Evolutionary conservation across 495 filamentous ascomycete genomes (phyloP).

Genomic region (Aspergillus conjunctus): DNA sequence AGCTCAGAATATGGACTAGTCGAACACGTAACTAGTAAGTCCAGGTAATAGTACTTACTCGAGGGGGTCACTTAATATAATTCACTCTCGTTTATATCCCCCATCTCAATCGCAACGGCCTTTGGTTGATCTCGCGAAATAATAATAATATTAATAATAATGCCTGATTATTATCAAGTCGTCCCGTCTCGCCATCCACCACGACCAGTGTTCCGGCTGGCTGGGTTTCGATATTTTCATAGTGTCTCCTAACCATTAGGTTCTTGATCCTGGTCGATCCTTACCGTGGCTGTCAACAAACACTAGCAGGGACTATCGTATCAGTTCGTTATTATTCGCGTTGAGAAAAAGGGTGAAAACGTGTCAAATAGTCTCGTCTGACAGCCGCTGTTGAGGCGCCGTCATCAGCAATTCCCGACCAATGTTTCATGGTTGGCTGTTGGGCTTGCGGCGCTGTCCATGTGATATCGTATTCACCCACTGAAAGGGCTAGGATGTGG

Average conservation of each 20-base stretch:
- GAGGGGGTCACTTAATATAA: conserved; percentile 13
- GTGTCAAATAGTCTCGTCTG: conserved; percentile 21
- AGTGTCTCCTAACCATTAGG: conserved; percentile 7
- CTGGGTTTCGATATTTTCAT: not conserved
- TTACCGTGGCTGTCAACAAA: conserved; percentile 24
- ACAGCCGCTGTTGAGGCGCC: conserved; percentile 19
- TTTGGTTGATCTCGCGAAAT: not conserved
- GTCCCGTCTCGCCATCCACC: not conserved
- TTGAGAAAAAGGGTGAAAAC: conserved; percentile 19
- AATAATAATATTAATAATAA: not conserved
- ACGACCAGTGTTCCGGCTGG: not conserved
- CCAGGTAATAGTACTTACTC: not conserved
- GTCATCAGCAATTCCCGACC: conserved; percentile 12
- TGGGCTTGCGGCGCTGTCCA: conserved; percentile 13
- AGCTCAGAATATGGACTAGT: conserved; percentile 13
- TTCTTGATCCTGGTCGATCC: conserved; percentile 30
- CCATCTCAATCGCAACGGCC: not conserved
- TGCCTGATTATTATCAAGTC: not conserved
- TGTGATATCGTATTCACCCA: conserved; percentile 23
- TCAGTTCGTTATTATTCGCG: conserved; percentile 8
- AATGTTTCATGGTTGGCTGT: conserved; percentile 20
- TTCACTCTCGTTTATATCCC: conserved; percentile 9
- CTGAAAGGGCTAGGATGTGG: not conserved
- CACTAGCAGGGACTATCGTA: conserved; percentile 15
- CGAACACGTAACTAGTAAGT: conserved; percentile 7